Base-by-base conservation (phyloP, 2,329 filamentous ascomycete genomes). In the Chrysoporthe deuterocubensis region DNA sequence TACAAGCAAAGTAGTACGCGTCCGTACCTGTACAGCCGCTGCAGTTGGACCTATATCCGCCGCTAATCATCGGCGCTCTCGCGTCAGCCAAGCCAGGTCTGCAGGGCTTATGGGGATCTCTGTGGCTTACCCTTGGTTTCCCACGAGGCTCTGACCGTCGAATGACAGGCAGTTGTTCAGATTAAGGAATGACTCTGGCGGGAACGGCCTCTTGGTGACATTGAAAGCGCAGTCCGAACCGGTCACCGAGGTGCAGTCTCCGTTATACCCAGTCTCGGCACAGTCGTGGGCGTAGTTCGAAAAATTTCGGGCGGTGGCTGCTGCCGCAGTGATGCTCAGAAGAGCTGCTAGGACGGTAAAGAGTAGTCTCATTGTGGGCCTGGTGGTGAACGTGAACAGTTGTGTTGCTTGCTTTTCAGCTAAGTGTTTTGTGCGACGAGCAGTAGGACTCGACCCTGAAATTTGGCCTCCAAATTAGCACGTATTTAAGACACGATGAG, bases 141-240 rank as follows among this genome's bases (percentile, higher is more conserved):
- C 65, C n/a, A 67, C 58, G 21, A 69, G 58, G 1, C 13, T 26
- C 21, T 48, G 40, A n/a, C 42, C 59, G 26, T 62, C 50, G 37
- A 65, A 69, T 7, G 67, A 56, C n/a, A 67, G 56, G 21, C 65
- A 67, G 7, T 48, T 37, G 52, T 69, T 56, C 42, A 69, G 65
- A 21, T 54, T 67, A 3, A 69, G 57, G 32, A 32, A 42, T 4
- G 62, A 64, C 65, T 50, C 52, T 16, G 61, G 64, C 61, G 26
- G 67, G 26, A 48, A 61, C 3, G 50, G 26, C 54, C n/a, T 46
- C 21, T n/a, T 57, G 42, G 26, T 57, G 46, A 44, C 40, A 18
- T 44, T 65, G 21, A 46, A 16, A 42, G 58, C 65, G 48, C 67
- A 69, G 57, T 62, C 50, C 26, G 50, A 26, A 14, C 63, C 67